Evolutionary conservation across 352 stramenopile genomes (phyloP), one percentile per base, ranked within the genome.

Genomic region (Pythium pyrilobum): DNA sequence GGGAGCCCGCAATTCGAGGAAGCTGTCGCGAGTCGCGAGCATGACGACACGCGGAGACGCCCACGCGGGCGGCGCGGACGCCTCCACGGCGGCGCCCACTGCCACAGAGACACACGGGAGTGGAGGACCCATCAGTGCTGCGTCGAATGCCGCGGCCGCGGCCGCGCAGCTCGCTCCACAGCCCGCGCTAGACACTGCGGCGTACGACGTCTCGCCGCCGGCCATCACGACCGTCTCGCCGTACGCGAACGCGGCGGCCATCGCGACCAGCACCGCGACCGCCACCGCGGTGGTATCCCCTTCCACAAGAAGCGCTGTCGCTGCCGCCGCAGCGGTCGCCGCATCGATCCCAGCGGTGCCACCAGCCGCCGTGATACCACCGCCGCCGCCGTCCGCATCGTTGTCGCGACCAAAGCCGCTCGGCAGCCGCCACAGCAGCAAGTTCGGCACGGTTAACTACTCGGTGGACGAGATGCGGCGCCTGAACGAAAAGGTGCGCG

Each of bases 381-480:
- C 16, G 3, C 5, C 24, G 23, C 16, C 36, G 4, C 24, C 46
- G 13, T 15, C 33, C 18, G 6, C 41, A 24, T 13, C 54, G 21
- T 24, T 33, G 44, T 31, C 21, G 0, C 33, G 56, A 21, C 49
- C 28, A 44, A 46, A 28, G 58, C 48, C 49, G 18, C 3, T 12
- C 27, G 27, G 27, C 21, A 64, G 59, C 13, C 73, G 73, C 2
- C 66, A 56, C 20, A 84, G 73, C 64, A 81, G 71, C 60, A 84
- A 84, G 52, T 81, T 81, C 34, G 73, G 73, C 28, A 84, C 73
- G 1, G 73, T 82, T 18, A 84, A 87, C 59, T 87, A 87, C 67
- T 84, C 72, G 55, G 60, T 69, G 31, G 72, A 84, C 53, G 75
- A 84, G 64, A 87, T 87, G 76, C 73, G 67, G 39, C 76, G 76